Conservation (phyloP, 148 eudicot species). For the Nyssa sinensis region DNA sequence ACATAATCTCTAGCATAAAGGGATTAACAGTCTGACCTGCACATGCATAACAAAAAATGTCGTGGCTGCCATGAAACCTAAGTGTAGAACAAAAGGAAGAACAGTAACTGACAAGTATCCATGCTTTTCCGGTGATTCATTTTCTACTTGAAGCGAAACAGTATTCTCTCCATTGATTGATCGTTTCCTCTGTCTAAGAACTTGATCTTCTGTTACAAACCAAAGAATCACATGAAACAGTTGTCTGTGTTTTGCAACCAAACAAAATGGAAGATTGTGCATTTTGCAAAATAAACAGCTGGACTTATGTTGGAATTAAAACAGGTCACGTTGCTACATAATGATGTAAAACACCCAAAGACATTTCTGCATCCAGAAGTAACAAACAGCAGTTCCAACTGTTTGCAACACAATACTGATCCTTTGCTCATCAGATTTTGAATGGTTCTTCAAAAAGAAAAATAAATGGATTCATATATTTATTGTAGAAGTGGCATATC, state of each 20-base stretch:
- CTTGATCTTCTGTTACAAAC: constrained; percentile 37
- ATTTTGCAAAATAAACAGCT: constrained; percentile 5
- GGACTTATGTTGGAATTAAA: neutral
- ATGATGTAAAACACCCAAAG: no score
- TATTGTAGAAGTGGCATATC: no score
- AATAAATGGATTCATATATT: no score
- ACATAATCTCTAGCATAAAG: neutral
- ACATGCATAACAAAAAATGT: constrained; percentile 93
- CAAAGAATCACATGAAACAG: constrained; percentile 12
- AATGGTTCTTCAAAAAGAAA: no score
- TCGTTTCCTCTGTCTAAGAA: constrained; percentile 46
- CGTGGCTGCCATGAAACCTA: constrained; percentile 81
- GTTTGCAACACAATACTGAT: constrained; percentile 4
- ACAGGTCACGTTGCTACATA: no score
- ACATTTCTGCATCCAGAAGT: no score
- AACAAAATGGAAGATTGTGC: neutral
- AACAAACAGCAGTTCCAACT: neutral
- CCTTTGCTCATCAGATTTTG: no score
- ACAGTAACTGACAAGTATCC: constrained; percentile 35
- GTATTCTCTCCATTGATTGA: constrained; percentile 24
- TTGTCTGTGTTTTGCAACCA: neutral
- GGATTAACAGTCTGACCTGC: constrained; percentile 47
- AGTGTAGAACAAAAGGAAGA: constrained; percentile 77
- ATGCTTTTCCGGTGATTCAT: constrained; percentile 24
- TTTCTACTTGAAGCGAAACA: constrained; percentile 22